Evolutionary conservation across 2,329 filamentous ascomycete genomes (phyloP).

Genomic region (Xylariaceae sp.): DNA sequence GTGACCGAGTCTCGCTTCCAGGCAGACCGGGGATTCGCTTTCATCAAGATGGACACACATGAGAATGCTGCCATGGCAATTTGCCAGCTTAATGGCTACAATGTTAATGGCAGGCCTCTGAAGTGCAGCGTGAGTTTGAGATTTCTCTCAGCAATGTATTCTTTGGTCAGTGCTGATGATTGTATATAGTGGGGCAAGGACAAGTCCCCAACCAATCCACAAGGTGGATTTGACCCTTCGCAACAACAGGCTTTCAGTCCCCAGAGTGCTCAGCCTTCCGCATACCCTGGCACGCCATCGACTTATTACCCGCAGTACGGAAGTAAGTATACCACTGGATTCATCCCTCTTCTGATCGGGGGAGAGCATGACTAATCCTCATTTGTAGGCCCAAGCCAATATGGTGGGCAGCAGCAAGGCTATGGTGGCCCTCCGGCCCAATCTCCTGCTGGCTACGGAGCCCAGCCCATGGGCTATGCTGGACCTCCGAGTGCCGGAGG

Average conservation of each 20-base stretch:
- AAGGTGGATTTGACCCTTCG: slow-evolving; percentile 71
- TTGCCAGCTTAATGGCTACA: slow-evolving; percentile 95
- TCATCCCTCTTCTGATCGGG: not conserved
- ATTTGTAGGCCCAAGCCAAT: slow-evolving; percentile 39
- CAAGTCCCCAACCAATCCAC: slow-evolving; percentile 74
- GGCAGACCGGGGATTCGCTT: slow-evolving; percentile 94
- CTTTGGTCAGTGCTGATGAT: no score
- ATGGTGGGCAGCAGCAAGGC: slow-evolving; percentile 63
- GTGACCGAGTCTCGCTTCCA: slow-evolving; percentile 98
- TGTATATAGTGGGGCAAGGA: slow-evolving; percentile 89
- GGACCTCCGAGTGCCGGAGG: slow-evolving; percentile 74
- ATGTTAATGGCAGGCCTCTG: slow-evolving; percentile 91
- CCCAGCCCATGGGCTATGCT: slow-evolving; percentile 68
- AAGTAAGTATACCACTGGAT: slow-evolving; percentile 49
- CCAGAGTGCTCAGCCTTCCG: slow-evolving; percentile 67
- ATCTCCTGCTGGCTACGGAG: slow-evolving; percentile 59
- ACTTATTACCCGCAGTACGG: slow-evolving; percentile 93
- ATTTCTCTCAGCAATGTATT: not conserved
- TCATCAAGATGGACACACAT: slow-evolving; percentile 98
- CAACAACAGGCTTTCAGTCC: slow-evolving; percentile 65
- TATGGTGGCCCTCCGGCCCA: slow-evolving; percentile 60
- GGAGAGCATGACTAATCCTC: slow-evolving; percentile 15
- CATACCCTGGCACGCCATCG: slow-evolving; percentile 73
- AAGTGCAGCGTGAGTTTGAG: slow-evolving; percentile 89
- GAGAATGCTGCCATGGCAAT: slow-evolving; percentile 98